Base-by-base conservation (phyloP, 345 rosid genomes). In the Capsella bursapastoris region DNA sequence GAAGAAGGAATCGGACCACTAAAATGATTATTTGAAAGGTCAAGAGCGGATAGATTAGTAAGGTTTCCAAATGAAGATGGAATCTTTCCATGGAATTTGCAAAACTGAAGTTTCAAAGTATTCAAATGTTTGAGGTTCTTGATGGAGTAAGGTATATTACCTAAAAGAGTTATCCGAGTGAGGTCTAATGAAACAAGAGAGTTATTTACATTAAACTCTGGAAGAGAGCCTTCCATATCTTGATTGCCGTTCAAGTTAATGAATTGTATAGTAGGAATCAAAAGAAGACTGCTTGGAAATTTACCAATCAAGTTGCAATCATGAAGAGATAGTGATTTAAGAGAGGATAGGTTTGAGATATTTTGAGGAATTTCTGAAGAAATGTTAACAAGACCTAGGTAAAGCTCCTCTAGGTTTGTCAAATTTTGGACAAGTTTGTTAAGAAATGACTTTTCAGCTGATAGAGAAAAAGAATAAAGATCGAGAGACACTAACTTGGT, bases 401-500 rank as follows among this genome's bases (percentile, higher is more conserved):
- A 3, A 16, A 49, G 53, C 4, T 18, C 28, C 5, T 49, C 11
- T 4, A 49, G 28, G 28, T 49, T 49, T 49, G 12, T 49, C 53
- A 49, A 49, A 49, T 49, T 49, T 10, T 3, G 2, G 12, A 4
- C 2, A 8, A 49, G 28, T 48, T 49, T 49, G 2, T 2, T 10
- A 49, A 49, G 28, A 49, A 16, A 49, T 49, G 28, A 49, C 10
- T 16, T 49, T 49, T 49, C 12, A 16, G 53, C 53, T 49, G 53
- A 49, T 18, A 49, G 3, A 28, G 14, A 22, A 53, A 12, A 6
- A 7, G 8, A 28, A 57, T 10, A 4, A 57, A 57, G 27, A n/a
- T 57, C 40, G 4, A 32, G 43, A 57, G 41, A n/a, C 7, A 53
- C 58, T 15, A 53, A 53, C 35, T 53, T 53, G 35, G 35, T 53